Percentiles rank a stretch among this genome's conserved stretches.
Conservation (phyloP, 441 rosid genomes). For the Brassica hybrid region DNA sequence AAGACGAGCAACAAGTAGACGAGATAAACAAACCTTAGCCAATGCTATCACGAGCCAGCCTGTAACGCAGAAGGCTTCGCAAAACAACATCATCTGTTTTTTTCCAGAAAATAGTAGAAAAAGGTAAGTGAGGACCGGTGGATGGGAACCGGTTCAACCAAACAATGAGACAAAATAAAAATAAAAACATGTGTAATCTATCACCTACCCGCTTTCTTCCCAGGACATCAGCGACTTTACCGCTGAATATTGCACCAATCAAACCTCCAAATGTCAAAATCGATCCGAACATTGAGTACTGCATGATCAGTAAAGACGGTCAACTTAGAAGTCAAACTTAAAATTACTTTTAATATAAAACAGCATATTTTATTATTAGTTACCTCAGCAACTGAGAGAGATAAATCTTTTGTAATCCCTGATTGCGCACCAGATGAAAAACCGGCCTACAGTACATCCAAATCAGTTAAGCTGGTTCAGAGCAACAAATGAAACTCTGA, state of each 20-base stretch:
- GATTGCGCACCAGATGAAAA: slow-evolving; percentile 45
- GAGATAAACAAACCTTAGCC: slow-evolving; percentile 36
- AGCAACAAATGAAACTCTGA: background rate
- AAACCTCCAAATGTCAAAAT: slow-evolving; percentile 46
- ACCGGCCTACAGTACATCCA: slow-evolving; percentile 35
- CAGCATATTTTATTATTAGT: background rate
- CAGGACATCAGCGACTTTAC: slow-evolving; percentile 34
- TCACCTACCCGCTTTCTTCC: slow-evolving; percentile 39
- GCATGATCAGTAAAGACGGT: background rate
- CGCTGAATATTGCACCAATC: slow-evolving; percentile 49
- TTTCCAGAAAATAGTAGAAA: background rate
- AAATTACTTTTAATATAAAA: no score
- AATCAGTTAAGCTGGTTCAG: slow-evolving; percentile 10
- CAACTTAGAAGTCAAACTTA: slow-evolving; percentile 2
- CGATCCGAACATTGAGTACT: slow-evolving; percentile 49
- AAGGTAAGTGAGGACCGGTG: slow-evolving; percentile 4
- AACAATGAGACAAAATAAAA: background rate
- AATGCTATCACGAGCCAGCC: slow-evolving; percentile 43
- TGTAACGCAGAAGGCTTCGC: slow-evolving; percentile 35
- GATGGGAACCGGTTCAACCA: slow-evolving; percentile 17
- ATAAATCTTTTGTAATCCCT: slow-evolving; percentile 43
- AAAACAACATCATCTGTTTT: slow-evolving; percentile 46
- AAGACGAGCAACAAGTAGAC: slow-evolving; percentile 19
- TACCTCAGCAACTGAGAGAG: slow-evolving; percentile 45
- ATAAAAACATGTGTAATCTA: background rate